Conservation (phyloP, 148 eudicot species). For the Mesembryanthemum crystallinum region DNA sequence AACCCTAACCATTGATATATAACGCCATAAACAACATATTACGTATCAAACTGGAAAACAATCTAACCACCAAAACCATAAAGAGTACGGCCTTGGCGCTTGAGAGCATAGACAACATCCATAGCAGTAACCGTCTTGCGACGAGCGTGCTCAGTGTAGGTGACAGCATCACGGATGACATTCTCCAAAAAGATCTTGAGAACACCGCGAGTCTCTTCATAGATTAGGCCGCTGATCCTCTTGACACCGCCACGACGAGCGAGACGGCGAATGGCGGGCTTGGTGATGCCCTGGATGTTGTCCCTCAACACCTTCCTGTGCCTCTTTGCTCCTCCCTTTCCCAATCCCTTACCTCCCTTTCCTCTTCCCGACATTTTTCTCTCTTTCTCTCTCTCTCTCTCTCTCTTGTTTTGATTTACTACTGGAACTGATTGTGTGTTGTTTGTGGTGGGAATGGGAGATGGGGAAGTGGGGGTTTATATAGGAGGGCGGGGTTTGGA, state of each 20-base stretch:
- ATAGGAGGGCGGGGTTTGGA: not conserved
- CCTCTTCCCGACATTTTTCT: conserved; percentile 33
- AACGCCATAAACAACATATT: too few species aligned
- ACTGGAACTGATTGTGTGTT: not conserved
- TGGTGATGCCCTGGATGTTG: conserved; percentile 33
- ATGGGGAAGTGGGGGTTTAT: not conserved
- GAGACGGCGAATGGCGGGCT: conserved; percentile 27
- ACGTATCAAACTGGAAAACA: too few species aligned
- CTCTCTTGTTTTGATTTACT: not conserved
- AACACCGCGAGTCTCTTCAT: conserved; percentile 30
- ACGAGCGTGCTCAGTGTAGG: conserved; percentile 30
- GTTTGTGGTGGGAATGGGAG: not conserved
- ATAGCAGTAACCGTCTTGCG: conserved; percentile 31
- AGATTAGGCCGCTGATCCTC: conserved; percentile 29
- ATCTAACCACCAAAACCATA: conserved; percentile 30
- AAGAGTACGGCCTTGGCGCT: conserved; percentile 32
- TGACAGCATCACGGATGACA: conserved; percentile 29
- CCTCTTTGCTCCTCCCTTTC: conserved; percentile 34
- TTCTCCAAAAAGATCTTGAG: conserved; percentile 30
- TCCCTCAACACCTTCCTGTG: conserved; percentile 29
- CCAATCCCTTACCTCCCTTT: conserved; percentile 32
- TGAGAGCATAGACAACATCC: conserved; percentile 33
- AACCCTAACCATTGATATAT: too few species aligned
- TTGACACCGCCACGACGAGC: conserved; percentile 29
- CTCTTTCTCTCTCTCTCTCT: not conserved